Evolutionary conservation across 257 asterid genomes (phyloP).

Genomic region (Cynanchum wilfordii): DNA sequence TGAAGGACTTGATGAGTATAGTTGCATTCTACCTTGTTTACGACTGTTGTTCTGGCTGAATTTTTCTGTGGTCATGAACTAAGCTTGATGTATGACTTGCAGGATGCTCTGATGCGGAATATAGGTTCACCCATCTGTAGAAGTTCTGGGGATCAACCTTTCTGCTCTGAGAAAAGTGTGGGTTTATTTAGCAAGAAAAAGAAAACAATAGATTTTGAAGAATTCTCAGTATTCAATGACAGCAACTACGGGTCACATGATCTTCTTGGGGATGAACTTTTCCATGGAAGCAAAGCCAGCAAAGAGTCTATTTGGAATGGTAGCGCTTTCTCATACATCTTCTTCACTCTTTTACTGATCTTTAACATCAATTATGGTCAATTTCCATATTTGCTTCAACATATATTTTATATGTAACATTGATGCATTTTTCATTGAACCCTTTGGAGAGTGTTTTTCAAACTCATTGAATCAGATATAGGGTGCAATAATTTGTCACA

Average conservation of each 20-base stretch:
- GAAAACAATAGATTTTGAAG: constrained; percentile 22
- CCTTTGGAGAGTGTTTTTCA: not conserved
- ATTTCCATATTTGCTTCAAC: not conserved
- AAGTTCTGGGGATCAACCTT: constrained; percentile 32
- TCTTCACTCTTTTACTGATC: constrained; percentile 12
- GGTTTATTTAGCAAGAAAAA: constrained; percentile 24
- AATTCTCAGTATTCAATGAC: constrained; percentile 30
- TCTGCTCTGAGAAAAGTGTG: constrained; percentile 31
- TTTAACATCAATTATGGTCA: constrained; percentile 7
- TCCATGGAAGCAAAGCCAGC: constrained; percentile 24
- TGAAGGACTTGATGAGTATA: not conserved
- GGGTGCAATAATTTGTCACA: not conserved
- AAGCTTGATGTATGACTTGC: constrained; percentile 19
- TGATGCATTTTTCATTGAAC: not conserved
- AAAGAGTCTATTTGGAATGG: constrained; percentile 39
- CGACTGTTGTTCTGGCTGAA: not conserved
- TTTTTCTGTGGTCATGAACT: not conserved
- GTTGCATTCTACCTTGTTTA: not conserved
- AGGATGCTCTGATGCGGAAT: constrained; percentile 44
- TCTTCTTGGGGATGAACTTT: constrained; percentile 33
- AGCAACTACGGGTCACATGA: constrained; percentile 17
- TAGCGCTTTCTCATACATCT: constrained; percentile 19
- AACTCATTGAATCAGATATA: constrained; percentile 6
- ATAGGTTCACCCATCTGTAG: constrained; percentile 28
- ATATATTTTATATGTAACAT: not conserved